Evolutionary conservation across 2,329 filamentous ascomycete species (phyloP), one percentile per base, ranked within the genome.

Genomic region (Aspergillus tamarii): DNA sequence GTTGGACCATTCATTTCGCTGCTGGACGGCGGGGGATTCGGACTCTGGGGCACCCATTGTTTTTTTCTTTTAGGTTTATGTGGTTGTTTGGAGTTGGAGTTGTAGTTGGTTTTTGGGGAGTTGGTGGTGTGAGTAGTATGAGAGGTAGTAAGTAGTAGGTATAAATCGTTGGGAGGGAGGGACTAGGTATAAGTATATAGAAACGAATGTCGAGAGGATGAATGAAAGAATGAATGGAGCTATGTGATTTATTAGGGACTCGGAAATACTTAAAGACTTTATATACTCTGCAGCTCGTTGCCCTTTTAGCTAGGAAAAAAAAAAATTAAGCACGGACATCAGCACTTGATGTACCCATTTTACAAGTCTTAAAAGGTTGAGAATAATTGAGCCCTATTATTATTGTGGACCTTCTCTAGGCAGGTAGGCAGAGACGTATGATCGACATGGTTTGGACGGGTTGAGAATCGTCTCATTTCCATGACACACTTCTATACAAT

Each of bases 1-100:
- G 57, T 72, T 67, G 9, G 70, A 66, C 76, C 76, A 78, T 55
- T 73, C 69, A 61, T 66, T 58, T 14, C 19, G 30, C 23, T 54
- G 61, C 19, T 55, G 39, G 32, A 26, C 10, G 26, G 46, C 14
- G 26, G 23, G 14, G 23, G 46, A 9, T 28, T 21, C 34, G 19
- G 43, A 34, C 1, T 34, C 52, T 32, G 43, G 60, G 23, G 21
- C 39, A 32, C 56, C 39, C 64, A 66, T 66, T 53, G 26, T 57
- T 63, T 59, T 45, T 59, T 34, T 48, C 12, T 43, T 41, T 11
- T 45, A 30, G 32, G 32, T 3, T 57, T 34, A 8, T 34, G 48
- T 34, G 28, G 8, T 36, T 23, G 19, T 9, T 9, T n/a, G 32
- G 12, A 4, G 32, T 36, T 36, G 34, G 12, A 5, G 11, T 12